Conservation (phyloP, 2,329 filamentous ascomycete species). For the Colletotrichum noveboracense region DNA sequence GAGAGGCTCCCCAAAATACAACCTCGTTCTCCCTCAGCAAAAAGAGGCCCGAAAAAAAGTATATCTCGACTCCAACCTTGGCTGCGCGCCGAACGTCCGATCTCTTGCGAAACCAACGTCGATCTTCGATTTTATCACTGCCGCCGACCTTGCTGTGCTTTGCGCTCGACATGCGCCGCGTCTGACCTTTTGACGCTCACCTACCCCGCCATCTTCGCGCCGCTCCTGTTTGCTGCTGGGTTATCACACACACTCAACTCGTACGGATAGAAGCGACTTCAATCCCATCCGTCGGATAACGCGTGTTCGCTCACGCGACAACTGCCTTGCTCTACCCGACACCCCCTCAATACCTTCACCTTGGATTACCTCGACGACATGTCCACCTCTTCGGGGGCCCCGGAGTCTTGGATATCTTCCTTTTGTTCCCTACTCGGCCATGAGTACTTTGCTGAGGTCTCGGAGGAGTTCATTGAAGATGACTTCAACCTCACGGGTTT, state of each 20-base stretch:
- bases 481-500: constrained; percentile 98
- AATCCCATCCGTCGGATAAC: not conserved
- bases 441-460: constrained; percentile 98
- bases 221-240: constrained; percentile 4
- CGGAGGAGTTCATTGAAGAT: constrained; percentile 99
- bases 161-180: constrained; percentile 18
- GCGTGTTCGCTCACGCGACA: not conserved
- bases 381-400: constrained; percentile 65
- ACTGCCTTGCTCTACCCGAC: not conserved
- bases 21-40: not conserved
- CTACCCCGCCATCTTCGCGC: constrained; percentile 21
- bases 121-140: not conserved
- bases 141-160: not conserved
- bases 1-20: constrained; percentile 15
- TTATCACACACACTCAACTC: not conserved
- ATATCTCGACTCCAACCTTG: not conserved
- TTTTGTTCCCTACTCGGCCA: constrained; percentile 96
- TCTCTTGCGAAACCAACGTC: not conserved
- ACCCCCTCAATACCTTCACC: constrained; percentile 26
- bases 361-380: constrained; percentile 37
- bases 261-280: not conserved
- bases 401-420: constrained; percentile 96
- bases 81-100: not conserved
- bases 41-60: not conserved
- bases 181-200: constrained; percentile 7